Evolutionary conservation across 2,329 filamentous ascomycete genomes (phyloP).

Genomic region (Malbranchea cinnamomea): DNA sequence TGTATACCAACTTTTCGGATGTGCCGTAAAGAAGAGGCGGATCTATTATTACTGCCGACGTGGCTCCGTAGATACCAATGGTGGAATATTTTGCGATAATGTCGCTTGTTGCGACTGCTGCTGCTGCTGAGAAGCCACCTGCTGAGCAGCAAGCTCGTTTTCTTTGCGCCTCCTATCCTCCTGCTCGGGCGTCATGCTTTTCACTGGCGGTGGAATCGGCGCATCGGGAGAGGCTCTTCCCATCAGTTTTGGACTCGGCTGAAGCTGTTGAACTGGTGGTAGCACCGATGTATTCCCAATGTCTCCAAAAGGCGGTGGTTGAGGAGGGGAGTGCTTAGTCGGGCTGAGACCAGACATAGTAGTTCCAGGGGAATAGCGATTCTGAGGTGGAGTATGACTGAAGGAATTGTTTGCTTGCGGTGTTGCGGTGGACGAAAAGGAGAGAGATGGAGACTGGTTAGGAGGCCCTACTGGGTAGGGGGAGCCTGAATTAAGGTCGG

Average conservation of each 20-base stretch:
- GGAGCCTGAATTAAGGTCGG: no score
- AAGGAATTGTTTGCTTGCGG: constrained; percentile 16
- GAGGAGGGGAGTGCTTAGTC: constrained; percentile 28
- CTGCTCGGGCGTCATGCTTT: constrained; percentile 29
- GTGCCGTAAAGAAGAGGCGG: no score
- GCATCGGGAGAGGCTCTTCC: constrained; percentile 27
- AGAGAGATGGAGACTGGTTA: no score
- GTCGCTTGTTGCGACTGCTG: no score
- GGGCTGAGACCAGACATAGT: constrained; percentile 31
- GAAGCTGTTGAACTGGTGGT: constrained; percentile 26
- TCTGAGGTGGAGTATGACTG: constrained; percentile 14
- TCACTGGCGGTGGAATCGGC: constrained; percentile 27
- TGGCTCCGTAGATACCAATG: no score
- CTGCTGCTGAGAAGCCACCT: no score
- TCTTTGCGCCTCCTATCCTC: constrained; percentile 10
- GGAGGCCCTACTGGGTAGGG: no score
- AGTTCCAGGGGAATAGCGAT: constrained; percentile 22
- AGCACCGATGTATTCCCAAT: constrained; percentile 18
- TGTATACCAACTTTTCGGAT: no score
- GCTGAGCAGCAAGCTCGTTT: no score
- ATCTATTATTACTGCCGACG: no score
- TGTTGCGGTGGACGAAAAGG: constrained; percentile 3
- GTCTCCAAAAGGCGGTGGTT: constrained; percentile 8
- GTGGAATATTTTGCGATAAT: no score
- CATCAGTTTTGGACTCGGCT: constrained; percentile 31